Conservation (phyloP, 805 yeast species). For the Starmerella cellae region DNA sequence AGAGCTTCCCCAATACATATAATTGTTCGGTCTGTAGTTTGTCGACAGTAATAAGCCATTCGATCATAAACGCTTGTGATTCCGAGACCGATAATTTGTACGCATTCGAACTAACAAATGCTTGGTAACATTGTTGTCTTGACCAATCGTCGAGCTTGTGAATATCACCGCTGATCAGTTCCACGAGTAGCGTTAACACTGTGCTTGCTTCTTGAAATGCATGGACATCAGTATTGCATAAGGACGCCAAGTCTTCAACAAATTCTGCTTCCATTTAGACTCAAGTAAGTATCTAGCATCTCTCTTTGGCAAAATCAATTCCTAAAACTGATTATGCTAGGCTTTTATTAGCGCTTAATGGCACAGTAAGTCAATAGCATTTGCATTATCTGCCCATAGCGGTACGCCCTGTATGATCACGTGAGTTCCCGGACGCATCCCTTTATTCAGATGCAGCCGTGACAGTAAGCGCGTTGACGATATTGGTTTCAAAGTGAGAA, state of each 20-base stretch:
- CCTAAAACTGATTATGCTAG: no score
- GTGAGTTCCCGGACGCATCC: no score
- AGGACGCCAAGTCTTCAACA: slow-evolving; percentile 4
- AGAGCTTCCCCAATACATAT: slow-evolving; percentile 5
- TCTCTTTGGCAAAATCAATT: no score
- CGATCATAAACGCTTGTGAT: slow-evolving; percentile 3
- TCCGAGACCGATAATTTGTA: slow-evolving; percentile 1
- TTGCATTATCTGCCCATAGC: no score
- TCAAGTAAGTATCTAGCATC: no score
- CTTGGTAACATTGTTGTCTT: slow-evolving; percentile 1
- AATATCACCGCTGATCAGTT: slow-evolving; percentile 8
- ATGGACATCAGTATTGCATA: neutral
- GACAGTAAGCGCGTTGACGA: no score
- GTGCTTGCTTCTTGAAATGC: slow-evolving; percentile 4
- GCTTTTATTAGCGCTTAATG: no score
- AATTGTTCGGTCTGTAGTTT: slow-evolving; percentile 8
- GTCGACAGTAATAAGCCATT: slow-evolving; percentile 7
- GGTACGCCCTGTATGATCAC: no score
- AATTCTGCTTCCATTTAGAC: slow-evolving; percentile 2
- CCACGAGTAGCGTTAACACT: slow-evolving; percentile 10
- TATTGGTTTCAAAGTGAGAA: no score
- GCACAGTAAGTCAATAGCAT: no score
- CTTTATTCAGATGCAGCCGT: no score
- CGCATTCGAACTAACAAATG: slow-evolving; percentile 10
- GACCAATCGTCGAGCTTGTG: neutral